Evolutionary conservation across 805 yeast genomes (phyloP).

Genomic region (Kluyveromyces lactis): DNA sequence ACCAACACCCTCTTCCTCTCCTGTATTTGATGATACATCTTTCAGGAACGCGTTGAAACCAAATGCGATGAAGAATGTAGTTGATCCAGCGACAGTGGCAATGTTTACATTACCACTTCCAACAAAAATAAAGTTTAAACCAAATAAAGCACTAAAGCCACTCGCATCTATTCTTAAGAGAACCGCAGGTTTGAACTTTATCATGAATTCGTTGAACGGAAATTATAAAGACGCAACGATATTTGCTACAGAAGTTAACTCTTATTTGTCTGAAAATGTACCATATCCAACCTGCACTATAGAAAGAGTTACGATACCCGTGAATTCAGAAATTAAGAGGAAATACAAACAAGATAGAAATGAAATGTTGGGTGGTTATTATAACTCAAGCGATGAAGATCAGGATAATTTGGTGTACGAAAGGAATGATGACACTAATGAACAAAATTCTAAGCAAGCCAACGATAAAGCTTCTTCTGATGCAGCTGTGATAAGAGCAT

Average conservation of each 20-base stretch:
- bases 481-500: constrained; percentile 26
- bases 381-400: constrained; percentile 7
- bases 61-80: not conserved
- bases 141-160: constrained; percentile 9
- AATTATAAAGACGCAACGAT: constrained; percentile 26
- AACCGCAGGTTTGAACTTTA: constrained; percentile 15
- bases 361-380: constrained; percentile 14
- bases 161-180: constrained; percentile 16
- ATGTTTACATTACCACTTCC: not conserved
- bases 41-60: not conserved
- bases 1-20: constrained; percentile 2
- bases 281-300: constrained; percentile 18
- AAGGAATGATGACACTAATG: constrained; percentile 1
- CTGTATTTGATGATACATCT: not conserved
- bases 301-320: constrained; percentile 27
- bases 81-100: not conserved
- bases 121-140: not conserved
- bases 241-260: constrained; percentile 27
- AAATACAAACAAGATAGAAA: constrained; percentile 16
- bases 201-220: constrained; percentile 25
- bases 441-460: constrained; percentile 1
- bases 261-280: constrained; percentile 13
- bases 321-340: constrained; percentile 19
- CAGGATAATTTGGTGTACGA: not conserved
- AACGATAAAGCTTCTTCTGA: constrained; percentile 9